Evolutionary conservation across 257 asterid genomes (phyloP).

Genomic region (Apocynum venetum): DNA sequence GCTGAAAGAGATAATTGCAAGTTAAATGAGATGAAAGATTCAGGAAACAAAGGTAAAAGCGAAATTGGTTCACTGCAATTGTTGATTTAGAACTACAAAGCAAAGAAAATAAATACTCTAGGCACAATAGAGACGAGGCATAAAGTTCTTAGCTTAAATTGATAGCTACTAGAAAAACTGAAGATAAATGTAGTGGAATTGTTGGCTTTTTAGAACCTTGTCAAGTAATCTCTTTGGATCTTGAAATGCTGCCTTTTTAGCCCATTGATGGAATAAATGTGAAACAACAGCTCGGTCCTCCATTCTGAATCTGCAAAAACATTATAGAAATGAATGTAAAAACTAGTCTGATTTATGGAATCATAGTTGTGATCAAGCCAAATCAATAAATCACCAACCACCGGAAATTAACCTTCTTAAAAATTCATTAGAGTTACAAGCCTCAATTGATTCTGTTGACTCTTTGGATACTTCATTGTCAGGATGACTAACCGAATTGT

Average conservation of each 20-base stretch:
- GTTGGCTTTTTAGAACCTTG: slow-evolving; percentile 40
- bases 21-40: background rate
- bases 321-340: slow-evolving; percentile 10
- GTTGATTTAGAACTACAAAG: background rate
- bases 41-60: slow-evolving; percentile 1
- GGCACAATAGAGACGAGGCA: background rate
- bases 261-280: slow-evolving; percentile 92
- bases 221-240: slow-evolving; percentile 85
- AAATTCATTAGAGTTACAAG: slow-evolving; percentile 44
- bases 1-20: background rate
- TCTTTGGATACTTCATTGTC: slow-evolving; percentile 41
- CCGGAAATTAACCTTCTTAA: slow-evolving; percentile 59
- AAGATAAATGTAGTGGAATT: background rate
- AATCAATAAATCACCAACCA: background rate
- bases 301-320: slow-evolving; percentile 49
- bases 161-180: background rate
- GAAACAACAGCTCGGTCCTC: slow-evolving; percentile 79
- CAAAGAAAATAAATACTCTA: background rate
- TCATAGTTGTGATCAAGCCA: background rate
- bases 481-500: slow-evolving; percentile 25
- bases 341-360: slow-evolving; percentile 6
- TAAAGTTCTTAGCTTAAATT: background rate
- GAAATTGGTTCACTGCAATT: background rate
- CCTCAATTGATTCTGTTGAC: slow-evolving; percentile 41
- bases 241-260: slow-evolving; percentile 89